Evolutionary conservation across 2,329 filamentous ascomycete species (phyloP).

Genomic region (Apiospora marii): DNA sequence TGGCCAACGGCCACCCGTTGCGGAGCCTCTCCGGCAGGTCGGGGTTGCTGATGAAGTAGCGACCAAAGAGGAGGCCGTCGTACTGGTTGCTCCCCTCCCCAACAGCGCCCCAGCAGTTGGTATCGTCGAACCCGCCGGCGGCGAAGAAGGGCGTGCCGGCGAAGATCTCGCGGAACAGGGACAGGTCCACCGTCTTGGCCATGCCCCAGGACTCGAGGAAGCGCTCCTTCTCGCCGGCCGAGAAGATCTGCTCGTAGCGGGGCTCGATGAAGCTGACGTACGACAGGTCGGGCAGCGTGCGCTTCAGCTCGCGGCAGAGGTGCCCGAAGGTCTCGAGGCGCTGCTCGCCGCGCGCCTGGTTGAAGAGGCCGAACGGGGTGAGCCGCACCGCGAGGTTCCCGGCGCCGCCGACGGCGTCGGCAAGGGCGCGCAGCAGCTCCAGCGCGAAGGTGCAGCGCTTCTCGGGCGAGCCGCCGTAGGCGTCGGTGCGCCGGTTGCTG

Average conservation of each 20-base stretch:
- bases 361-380: constrained; percentile 54
- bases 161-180: constrained; percentile 40
- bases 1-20: constrained; percentile 46
- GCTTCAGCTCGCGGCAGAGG: constrained; percentile 49
- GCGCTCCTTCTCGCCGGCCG: constrained; percentile 45
- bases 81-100: constrained; percentile 31
- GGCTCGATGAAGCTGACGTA: constrained; percentile 60
- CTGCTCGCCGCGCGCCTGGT: constrained; percentile 53
- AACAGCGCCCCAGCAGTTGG: constrained; percentile 40
- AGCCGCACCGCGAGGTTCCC: constrained; percentile 38
- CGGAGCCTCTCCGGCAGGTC: constrained; percentile 50
- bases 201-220: constrained; percentile 44
- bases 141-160: constrained; percentile 37
- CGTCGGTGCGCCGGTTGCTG: constrained; percentile 40
- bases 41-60: constrained; percentile 54
- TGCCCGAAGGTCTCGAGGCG: constrained; percentile 56
- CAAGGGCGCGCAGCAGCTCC: constrained; percentile 41
- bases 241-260: constrained; percentile 52
- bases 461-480: constrained; percentile 42
- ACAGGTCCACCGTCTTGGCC: constrained; percentile 40
- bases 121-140: constrained; percentile 38
- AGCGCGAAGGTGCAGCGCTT: constrained; percentile 43
- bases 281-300: constrained; percentile 43
- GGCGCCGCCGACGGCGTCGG: constrained; percentile 38
- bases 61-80: constrained; percentile 51